phyloP scores from a whole-genome alignment of 2,329 filamentous ascomycete genomes.

The Diaporthe citri region DNA sequence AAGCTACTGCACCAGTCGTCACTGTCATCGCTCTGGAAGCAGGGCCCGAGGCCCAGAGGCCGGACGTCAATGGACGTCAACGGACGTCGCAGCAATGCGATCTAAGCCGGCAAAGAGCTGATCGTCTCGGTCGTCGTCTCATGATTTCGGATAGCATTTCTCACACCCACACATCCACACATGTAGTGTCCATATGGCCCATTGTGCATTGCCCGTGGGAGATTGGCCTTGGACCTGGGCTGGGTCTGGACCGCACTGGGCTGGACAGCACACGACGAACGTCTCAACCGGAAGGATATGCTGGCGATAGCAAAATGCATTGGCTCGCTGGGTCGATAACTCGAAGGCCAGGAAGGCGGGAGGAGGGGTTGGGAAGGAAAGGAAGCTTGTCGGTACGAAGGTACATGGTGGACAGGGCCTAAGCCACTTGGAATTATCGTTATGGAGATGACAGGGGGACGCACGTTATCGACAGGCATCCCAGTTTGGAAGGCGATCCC shows the following conservation, averaged over 20 bases:
- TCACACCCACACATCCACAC: not conserved
- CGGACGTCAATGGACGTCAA: slow-evolving; percentile 7
- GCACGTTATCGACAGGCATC: slow-evolving; percentile 23
- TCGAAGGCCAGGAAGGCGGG: not conserved
- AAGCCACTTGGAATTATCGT: not conserved
- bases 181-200: not conserved
- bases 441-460: slow-evolving; percentile 23
- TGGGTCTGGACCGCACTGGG: slow-evolving; percentile 3
- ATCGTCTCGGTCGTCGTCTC: slow-evolving; percentile 21
- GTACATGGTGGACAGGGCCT: not conserved
- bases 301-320: not conserved
- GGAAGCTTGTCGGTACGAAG: slow-evolving; percentile 5
- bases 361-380: not conserved
- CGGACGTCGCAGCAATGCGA: not conserved
- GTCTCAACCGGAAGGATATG: not conserved
- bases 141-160: slow-evolving; percentile 24
- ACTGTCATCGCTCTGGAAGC: slow-evolving; percentile 26
- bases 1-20: slow-evolving; percentile 31
- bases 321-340: not conserved
- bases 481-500: slow-evolving; percentile 22
- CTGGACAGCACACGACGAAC: not conserved
- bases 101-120: slow-evolving; percentile 25
- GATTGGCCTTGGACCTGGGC: not conserved
- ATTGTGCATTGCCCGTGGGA: slow-evolving; percentile 2
- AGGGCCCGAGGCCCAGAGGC: slow-evolving; percentile 26